Conservation (phyloP, 805 yeast species). For the Vanderwaltozyma yarrowii region DNA sequence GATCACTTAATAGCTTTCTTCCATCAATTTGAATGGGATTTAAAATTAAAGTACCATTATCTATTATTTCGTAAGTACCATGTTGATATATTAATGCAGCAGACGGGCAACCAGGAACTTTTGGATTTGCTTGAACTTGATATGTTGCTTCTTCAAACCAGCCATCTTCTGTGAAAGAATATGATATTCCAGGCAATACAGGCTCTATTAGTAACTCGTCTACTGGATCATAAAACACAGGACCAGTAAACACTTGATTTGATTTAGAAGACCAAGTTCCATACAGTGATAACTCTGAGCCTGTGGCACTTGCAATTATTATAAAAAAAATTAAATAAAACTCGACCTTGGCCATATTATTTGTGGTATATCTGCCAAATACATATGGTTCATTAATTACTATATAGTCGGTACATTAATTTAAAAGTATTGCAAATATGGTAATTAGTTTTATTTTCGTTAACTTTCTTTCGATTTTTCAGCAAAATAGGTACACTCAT, state of each 20-base stretch:
- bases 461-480: too few relatives aligned
- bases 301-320: constrained; percentile 1
- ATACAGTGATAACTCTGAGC: constrained; percentile 1
- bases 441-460: too few relatives aligned
- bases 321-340: too few relatives aligned
- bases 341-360: too few relatives aligned
- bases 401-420: too few relatives aligned
- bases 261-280: constrained; percentile 97
- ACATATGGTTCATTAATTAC: too few relatives aligned
- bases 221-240: constrained; percentile 90
- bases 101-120: constrained; percentile 69
- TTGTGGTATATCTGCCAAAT: too few relatives aligned
- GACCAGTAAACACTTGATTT: constrained; percentile 90
- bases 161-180: constrained; percentile 89
- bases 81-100: constrained; percentile 84
- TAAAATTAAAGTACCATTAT: constrained; percentile 59
- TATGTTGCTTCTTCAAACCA: constrained; percentile 83
- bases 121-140: constrained; percentile 59
- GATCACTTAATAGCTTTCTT: constrained; percentile 79
- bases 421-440: too few relatives aligned
- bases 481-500: too few relatives aligned
- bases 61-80: constrained; percentile 57
- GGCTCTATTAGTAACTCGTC: constrained; percentile 94
- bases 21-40: constrained; percentile 83
- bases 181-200: constrained; percentile 85